phyloP scores from a whole-genome alignment of 345 rosid genomes.

The Citropsis articulata region DNA sequence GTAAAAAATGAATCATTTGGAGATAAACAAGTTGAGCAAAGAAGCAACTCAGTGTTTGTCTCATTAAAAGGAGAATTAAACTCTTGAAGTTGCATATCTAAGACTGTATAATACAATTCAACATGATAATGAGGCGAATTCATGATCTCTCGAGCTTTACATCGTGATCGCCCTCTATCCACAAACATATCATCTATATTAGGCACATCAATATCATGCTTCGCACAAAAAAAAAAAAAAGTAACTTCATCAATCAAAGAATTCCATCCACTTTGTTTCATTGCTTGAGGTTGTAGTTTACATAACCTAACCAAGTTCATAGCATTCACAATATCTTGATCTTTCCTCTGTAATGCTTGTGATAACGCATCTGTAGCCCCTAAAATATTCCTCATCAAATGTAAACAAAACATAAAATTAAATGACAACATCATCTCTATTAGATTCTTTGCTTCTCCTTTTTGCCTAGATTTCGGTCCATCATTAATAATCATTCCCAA shows the following conservation, averaged over 20 bases:
- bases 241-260: too few relatives aligned
- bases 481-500: neutral
- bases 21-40: neutral
- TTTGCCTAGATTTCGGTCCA: neutral
- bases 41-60: neutral
- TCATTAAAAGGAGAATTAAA: neutral
- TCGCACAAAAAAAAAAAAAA: neutral
- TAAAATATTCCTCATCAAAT: neutral
- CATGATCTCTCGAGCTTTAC: neutral
- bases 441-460: neutral
- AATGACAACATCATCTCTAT: neutral
- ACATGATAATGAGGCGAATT: neutral
- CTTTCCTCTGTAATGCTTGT: neutral
- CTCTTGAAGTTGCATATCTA: too few relatives aligned
- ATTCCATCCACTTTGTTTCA: too few relatives aligned
- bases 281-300: too few relatives aligned
- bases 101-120: neutral
- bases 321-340: neutral
- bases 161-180: neutral
- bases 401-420: conserved; percentile 6
- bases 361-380: neutral
- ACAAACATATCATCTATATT: neutral
- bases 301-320: too few relatives aligned
- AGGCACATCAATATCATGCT: neutral
- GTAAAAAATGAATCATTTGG: neutral